These are phyloP conservation scores for Naganishia randhawae DNA, from an alignment of 768 basidiomycete genomes.

Conservation along the genomic window DNA sequence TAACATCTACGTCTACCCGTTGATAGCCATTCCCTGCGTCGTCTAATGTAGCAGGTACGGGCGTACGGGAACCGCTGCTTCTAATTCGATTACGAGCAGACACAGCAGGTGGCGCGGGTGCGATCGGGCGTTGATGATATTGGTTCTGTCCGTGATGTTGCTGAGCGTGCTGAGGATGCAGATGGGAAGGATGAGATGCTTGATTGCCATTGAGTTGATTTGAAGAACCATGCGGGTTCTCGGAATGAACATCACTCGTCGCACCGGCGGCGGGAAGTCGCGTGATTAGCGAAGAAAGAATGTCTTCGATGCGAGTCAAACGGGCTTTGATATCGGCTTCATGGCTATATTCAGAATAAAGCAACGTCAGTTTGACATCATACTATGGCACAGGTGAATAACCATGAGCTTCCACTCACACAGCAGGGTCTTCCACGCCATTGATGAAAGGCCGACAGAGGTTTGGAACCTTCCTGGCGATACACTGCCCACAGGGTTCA, in stretches of 20 bases:
- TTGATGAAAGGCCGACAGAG: conserved; percentile 51
- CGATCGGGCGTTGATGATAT: conserved; percentile 23
- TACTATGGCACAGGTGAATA: not conserved
- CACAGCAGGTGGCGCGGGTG: conserved; percentile 26
- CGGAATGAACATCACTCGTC: not conserved
- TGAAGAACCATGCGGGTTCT: conserved; percentile 2
- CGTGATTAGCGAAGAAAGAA: conserved; percentile 42
- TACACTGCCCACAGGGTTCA: conserved; percentile 49
- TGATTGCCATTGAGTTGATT: not conserved
- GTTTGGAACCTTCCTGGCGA: conserved; percentile 50
- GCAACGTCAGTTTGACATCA: not conserved
- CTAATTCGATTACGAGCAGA: conserved; percentile 16
- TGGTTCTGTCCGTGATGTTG: conserved; percentile 1
- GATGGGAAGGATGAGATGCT: not conserved
- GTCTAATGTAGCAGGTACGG: conserved; percentile 14
- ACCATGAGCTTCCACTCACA: conserved; percentile 34
- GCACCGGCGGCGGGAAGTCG: conserved; percentile 27
- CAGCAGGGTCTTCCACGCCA: conserved; percentile 47
- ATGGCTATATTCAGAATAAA: conserved; percentile 27
- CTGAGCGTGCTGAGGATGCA: conserved; percentile 11
- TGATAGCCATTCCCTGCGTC: conserved; percentile 16
- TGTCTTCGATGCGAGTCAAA: conserved; percentile 47
- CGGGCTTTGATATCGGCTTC: conserved; percentile 48
- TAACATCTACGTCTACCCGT: conserved; percentile 19
- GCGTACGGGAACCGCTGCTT: conserved; percentile 12